Percentiles rank a stretch among this genome's conserved stretches.
Evolutionary conservation across 768 basidiomycete genomes (phyloP).

Genomic region (Tulasnella calospora): DNA sequence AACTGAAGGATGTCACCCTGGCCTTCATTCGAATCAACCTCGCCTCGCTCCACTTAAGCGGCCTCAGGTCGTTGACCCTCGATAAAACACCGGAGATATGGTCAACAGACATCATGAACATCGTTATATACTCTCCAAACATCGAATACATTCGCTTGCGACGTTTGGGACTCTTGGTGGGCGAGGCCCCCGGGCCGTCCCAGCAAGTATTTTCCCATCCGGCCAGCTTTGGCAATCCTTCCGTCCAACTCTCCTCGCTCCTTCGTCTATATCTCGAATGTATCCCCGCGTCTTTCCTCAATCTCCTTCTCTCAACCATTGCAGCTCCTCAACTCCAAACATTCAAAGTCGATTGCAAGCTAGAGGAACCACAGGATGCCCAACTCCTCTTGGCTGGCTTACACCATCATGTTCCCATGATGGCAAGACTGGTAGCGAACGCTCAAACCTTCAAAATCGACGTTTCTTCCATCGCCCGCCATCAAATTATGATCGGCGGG

Average conservation of each 20-base stretch:
- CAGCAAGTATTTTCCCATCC: background rate
- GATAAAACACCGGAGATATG: background rate
- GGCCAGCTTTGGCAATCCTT: background rate
- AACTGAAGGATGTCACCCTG: background rate
- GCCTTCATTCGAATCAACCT: background rate
- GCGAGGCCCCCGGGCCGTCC: background rate
- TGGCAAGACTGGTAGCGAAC: background rate
- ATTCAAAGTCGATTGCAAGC: background rate
- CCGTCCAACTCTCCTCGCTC: background rate
- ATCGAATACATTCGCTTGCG: background rate
- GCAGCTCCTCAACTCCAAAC: background rate
- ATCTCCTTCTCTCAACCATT: background rate
- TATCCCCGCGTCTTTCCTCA: background rate
- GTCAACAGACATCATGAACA: background rate
- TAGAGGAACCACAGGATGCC: background rate
- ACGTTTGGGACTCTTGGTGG: no score
- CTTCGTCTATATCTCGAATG: background rate
- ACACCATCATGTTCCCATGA: background rate
- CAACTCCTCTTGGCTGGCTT: background rate
- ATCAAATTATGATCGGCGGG: background rate
- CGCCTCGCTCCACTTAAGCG: background rate
- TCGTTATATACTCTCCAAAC: background rate
- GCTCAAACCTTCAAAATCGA: background rate
- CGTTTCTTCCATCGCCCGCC: background rate
- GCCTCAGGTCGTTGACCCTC: background rate